Evolutionary conservation across 805 yeast species (phyloP), one percentile per base, ranked within the genome.

Genomic region (Yamadazyma akitaensis): DNA sequence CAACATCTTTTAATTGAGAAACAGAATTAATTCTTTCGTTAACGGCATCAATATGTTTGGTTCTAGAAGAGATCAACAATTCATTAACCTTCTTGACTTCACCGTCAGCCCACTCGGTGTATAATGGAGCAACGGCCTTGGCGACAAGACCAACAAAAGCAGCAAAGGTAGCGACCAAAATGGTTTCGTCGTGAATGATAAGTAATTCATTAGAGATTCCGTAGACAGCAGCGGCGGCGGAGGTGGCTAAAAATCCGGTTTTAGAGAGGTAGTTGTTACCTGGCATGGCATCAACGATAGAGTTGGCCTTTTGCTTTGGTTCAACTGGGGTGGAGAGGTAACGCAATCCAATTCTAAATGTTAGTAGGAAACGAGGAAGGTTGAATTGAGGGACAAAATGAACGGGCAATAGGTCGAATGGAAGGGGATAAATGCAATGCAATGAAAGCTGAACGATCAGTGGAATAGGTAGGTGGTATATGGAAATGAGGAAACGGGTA

Each of bases 231-330:
- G 96, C 98, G 53, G 97, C 97, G 51, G 96, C 82, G 51, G 92
- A 81, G 45, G 99, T 91, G 62, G 97, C 97, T 63, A 94, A 77
- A 64, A 91, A 80, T 65, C 97, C 97, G 53, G 97, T 89, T 82
- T 94, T 94, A 57, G 97, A 81, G 58, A 92, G 70, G 59, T 81
- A 76, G 62, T 82, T 81, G 82, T 81, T 85, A 68, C 97, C 97
- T 69, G 99, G 99, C 58, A 94, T 74, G 53, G 97, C 88, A 63
- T 87, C 91, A 61, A 92, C 82, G 70, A 92, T 82, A 44, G 96
- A 82, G 63, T 80, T 72, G 49, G 99, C 99, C 80, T 88, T 88
- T 59, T 84, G 79, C 77, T 89, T 85, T 71, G 97, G 96, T 62
- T 91, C 96, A 53, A 72, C 77, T 58, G 84, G 87, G 42, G 83